Conservation (phyloP, 176 grass and related monocot species). For the Oryza punctata region DNA sequence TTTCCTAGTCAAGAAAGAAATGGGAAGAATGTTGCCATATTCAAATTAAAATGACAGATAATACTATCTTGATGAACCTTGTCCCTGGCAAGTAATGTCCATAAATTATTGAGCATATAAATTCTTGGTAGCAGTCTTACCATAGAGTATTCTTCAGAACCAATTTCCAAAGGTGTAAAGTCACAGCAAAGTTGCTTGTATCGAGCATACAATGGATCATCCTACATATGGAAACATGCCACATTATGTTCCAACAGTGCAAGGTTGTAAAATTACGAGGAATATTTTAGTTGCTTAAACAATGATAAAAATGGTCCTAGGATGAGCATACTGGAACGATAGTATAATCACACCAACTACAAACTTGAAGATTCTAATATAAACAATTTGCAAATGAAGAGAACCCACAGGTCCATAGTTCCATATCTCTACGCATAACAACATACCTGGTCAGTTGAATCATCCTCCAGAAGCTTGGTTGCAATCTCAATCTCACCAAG, state of each 20-base stretch:
- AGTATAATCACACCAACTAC: neutral
- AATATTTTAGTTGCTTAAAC: slow-evolving; percentile 1
- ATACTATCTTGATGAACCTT: slow-evolving; percentile 2
- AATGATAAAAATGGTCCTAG: neutral
- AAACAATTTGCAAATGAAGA: neutral
- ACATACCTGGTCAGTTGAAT: slow-evolving; percentile 66
- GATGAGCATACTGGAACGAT: slow-evolving; percentile 19
- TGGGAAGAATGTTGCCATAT: neutral
- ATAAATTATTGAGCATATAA: slow-evolving; percentile 12
- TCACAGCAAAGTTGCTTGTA: slow-evolving; percentile 91
- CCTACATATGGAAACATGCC: slow-evolving; percentile 50
- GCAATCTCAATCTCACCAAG: slow-evolving; percentile 96
- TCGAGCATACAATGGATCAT: slow-evolving; percentile 71
- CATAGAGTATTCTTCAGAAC: slow-evolving; percentile 77
- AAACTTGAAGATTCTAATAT: neutral
- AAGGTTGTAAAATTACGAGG: slow-evolving; percentile 10
- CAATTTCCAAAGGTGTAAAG: slow-evolving; percentile 62
- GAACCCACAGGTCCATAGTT: neutral
- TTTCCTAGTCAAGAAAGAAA: slow-evolving; percentile 25
- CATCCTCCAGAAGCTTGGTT: slow-evolving; percentile 81
- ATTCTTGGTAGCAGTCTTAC: slow-evolving; percentile 52
- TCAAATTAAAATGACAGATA: neutral
- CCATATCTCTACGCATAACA: neutral
- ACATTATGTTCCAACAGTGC: slow-evolving; percentile 14
- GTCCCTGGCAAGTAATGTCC: neutral